Percentiles rank a stretch among this genome's conserved stretches.
Conservation (phyloP, 148 eudicot species). For the Silene conica region DNA sequence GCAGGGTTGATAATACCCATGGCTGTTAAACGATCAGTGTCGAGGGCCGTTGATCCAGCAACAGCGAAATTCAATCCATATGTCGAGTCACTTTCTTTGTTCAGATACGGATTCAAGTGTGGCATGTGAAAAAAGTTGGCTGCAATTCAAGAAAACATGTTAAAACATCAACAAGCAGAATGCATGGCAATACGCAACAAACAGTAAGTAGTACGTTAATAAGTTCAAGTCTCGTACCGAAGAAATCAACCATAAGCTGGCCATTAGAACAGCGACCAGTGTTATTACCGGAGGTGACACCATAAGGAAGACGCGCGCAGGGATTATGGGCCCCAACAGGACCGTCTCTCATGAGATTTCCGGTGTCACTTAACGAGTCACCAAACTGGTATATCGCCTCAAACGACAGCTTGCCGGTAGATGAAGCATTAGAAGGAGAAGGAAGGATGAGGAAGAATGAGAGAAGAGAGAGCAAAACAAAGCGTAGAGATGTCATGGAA, state of each 20-base stretch:
- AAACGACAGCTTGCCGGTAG: background rate
- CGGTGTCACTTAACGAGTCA: constrained; percentile 21
- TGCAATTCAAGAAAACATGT: background rate
- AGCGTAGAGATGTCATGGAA: background rate
- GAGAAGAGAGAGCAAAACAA: background rate
- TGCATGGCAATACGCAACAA: background rate
- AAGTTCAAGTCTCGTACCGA: background rate
- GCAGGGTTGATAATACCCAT: background rate
- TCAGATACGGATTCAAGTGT: constrained; percentile 13
- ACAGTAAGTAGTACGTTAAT: background rate
- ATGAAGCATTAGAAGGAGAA: background rate
- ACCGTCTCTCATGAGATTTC: constrained; percentile 6
- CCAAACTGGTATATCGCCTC: constrained; percentile 25
- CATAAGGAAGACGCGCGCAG: constrained; percentile 21
- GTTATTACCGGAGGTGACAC: constrained; percentile 12
- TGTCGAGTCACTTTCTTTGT: constrained; percentile 14
- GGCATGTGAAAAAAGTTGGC: constrained; percentile 13
- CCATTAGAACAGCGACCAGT: constrained; percentile 24
- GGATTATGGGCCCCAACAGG: background rate
- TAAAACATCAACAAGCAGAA: too few relatives aligned
- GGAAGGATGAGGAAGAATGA: background rate
- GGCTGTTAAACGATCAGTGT: background rate
- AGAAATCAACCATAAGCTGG: constrained; percentile 19
- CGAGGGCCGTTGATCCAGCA: constrained; percentile 26
- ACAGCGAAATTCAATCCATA: constrained; percentile 25